Evolutionary conservation across 306 rosid species (phyloP), one percentile per base, ranked within the genome.

Genomic region (Alnus rubra): DNA sequence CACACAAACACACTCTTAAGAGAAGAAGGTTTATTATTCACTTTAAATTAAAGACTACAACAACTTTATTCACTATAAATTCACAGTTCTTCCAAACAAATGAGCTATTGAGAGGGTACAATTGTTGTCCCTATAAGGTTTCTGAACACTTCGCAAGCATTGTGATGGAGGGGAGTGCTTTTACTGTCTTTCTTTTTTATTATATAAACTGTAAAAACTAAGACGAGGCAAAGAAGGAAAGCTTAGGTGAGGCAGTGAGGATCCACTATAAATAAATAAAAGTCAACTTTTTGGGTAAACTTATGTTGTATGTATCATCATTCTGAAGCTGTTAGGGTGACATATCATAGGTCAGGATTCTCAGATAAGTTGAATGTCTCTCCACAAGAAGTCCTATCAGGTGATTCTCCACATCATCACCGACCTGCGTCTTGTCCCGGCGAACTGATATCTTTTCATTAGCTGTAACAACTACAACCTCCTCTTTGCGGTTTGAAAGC

Each of bases 401-500:
- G 48, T 94, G 94, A 49, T 87, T 74, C 86, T 95, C 97, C 70
- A 93, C 98, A 8, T 90, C 97, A 23, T 81, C 78, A 52, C 74
- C 82, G 60, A 90, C 77, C 15, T n/a, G 70, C 76, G 82, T 78
- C 76, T 82, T 81, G 60, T 88, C 86, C 60, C 90, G 84, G 75
- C 62, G 79, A 84, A 93, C 98, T 0, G 77, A 44, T 49, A 88
- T 85, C 73, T 81, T 93, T 48, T 82, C 96, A 14, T 82, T 79
- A 44, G 78, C 55, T 2, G 92, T 91, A 69, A 92, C 97, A 79
- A 93, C 88, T 69, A 87, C 84, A 53, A 93, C 99, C 86, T 91
- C 89, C 82, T 95, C 98, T 75, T 91, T 93, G 48, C 99, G 98
- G 74, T 82, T 90, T 8, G 81, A 79, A 77, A 95, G 97, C 80